Evolutionary conservation across 306 rosid species (phyloP).

Genomic region (Vachellia collinsii): DNA sequence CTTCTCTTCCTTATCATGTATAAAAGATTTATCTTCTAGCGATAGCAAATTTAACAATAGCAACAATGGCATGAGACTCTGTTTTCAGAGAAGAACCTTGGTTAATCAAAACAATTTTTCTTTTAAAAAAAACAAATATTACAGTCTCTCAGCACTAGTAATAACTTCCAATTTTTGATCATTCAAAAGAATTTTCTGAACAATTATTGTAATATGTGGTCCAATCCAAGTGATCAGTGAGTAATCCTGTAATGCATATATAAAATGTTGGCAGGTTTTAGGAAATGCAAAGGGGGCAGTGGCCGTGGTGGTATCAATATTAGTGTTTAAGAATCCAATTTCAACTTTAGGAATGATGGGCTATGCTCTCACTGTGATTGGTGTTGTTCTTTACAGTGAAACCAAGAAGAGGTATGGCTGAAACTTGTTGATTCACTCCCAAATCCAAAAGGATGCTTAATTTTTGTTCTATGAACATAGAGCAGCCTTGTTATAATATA

Average conservation of each 20-base stretch:
- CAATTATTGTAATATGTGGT: not conserved
- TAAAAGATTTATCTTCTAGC: too few species aligned
- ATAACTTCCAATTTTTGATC: too few species aligned
- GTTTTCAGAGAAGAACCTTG: too few species aligned
- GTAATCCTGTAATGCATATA: too few species aligned
- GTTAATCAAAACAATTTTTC: too few species aligned
- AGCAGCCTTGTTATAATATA: not conserved
- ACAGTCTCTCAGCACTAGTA: too few species aligned
- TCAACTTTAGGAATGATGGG: constrained; percentile 52
- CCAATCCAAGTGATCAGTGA: not conserved
- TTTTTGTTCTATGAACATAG: constrained; percentile 19
- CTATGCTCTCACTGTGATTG: constrained; percentile 47
- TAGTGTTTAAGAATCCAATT: constrained; percentile 53
- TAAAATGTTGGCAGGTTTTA: constrained; percentile 38
- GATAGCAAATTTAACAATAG: too few species aligned
- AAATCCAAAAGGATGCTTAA: not conserved
- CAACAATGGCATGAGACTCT: too few species aligned
- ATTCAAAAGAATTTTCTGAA: too few species aligned
- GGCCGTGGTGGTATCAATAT: constrained; percentile 55
- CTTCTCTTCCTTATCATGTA: too few species aligned
- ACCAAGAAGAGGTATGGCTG: constrained; percentile 46
- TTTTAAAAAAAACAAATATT: too few species aligned
- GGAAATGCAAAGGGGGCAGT: constrained; percentile 62
- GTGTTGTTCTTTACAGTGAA: constrained; percentile 52
- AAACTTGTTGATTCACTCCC: constrained; percentile 1